Percentiles rank a stretch among this genome's conserved stretches.
phyloP scores from a whole-genome alignment of 2,329 filamentous ascomycete genomes.

The Colletotrichum sansevieriae region DNA sequence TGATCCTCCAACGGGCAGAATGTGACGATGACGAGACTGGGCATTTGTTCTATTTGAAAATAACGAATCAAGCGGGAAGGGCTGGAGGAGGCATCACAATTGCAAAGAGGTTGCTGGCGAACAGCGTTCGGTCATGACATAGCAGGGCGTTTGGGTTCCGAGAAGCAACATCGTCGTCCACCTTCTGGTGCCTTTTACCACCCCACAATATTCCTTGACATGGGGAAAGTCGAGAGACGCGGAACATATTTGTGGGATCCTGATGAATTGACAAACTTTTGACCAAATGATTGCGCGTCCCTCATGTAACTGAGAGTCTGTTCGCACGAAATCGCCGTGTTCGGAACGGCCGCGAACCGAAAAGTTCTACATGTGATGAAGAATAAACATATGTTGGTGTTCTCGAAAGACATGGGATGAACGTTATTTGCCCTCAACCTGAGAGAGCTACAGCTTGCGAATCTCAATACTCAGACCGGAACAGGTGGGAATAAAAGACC shows the following conservation, averaged over 20 bases:
- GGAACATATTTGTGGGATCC: background rate
- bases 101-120: slow-evolving; percentile 1
- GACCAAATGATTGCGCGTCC: background rate
- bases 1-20: slow-evolving; percentile 10
- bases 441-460: background rate
- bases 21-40: slow-evolving; percentile 12
- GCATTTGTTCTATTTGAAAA: slow-evolving; percentile 17
- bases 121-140: slow-evolving; percentile 31
- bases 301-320: background rate
- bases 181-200: no score
- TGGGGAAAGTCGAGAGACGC: background rate
- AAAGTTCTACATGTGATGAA: background rate
- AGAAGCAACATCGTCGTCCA: background rate
- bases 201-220: no score
- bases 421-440: background rate
- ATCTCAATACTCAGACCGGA: background rate
- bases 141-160: slow-evolving; percentile 37
- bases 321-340: background rate
- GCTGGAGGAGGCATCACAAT: slow-evolving; percentile 7
- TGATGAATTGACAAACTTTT: slow-evolving; percentile 2
- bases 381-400: background rate
- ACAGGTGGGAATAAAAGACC: background rate
- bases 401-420: slow-evolving; percentile 11
- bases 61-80: background rate
- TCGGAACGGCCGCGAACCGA: background rate